Conservation (phyloP, 2,329 filamentous ascomycete species). For the Fusarium avenaceum region DNA sequence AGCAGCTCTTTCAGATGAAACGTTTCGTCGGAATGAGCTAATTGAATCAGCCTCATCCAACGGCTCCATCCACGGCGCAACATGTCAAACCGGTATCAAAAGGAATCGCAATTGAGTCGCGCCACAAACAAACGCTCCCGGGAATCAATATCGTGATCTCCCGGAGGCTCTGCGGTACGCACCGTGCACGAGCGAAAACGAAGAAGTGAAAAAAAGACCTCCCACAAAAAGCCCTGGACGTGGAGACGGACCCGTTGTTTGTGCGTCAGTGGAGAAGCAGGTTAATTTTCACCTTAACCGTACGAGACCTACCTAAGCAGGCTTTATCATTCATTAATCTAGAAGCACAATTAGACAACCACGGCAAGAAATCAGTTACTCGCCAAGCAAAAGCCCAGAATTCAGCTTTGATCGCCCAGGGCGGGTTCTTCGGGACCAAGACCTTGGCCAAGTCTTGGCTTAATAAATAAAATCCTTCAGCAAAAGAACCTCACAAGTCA, state of each 20-base stretch:
- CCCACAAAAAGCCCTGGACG: background rate
- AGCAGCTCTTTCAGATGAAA: background rate
- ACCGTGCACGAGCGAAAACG: background rate
- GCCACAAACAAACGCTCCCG: background rate
- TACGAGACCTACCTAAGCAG: too few species aligned
- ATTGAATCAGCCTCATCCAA: background rate
- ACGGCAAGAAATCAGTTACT: background rate
- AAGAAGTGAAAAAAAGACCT: background rate
- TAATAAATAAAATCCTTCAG: background rate
- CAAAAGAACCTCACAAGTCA: background rate
- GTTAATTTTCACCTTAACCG: background rate
- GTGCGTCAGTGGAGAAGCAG: slow-evolving; percentile 3
- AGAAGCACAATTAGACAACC: too few species aligned
- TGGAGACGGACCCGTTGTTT: slow-evolving; percentile 2
- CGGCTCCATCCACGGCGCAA: background rate
- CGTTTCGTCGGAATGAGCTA: slow-evolving; percentile 1
- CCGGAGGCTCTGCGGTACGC: slow-evolving; percentile 24
- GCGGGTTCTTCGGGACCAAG: slow-evolving; percentile 4
- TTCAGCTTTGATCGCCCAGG: slow-evolving; percentile 28
- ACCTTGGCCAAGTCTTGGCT: slow-evolving; percentile 23
- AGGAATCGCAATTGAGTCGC: background rate
- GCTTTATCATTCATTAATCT: too few species aligned
- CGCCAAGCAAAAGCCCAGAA: slow-evolving; percentile 14
- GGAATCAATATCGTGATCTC: slow-evolving; percentile 12
- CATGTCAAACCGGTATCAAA: background rate